phyloP scores from a whole-genome alignment of 805 yeast genomes.

The Kodamaea nitidulidarum region DNA sequence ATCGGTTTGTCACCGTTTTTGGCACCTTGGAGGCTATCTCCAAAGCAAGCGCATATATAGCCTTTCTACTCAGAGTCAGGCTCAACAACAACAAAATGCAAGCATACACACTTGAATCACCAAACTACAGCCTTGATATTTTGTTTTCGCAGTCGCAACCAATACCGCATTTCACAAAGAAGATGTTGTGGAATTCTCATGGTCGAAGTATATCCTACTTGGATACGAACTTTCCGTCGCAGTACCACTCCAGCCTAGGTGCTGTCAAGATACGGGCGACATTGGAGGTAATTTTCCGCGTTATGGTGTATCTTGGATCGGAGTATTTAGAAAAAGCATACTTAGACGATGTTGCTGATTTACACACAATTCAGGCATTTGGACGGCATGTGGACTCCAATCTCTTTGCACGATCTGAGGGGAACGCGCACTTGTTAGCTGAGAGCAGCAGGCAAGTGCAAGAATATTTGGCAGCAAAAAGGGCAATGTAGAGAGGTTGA shows the following conservation, averaged over 20 bases:
- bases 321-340: conserved; percentile 8
- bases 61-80: conserved; percentile 23
- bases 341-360: conserved; percentile 8
- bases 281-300: conserved; percentile 6
- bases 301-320: conserved; percentile 6
- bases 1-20: conserved; percentile 26
- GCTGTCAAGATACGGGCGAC: conserved; percentile 6
- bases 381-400: conserved; percentile 12
- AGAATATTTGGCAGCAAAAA: background rate
- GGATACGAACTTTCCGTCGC: conserved; percentile 4
- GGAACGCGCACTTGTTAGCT: conserved; percentile 3
- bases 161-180: background rate
- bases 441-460: conserved; percentile 5
- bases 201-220: conserved; percentile 4
- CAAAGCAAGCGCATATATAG: conserved; percentile 23
- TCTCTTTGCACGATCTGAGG: conserved; percentile 9
- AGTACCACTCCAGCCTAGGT: conserved; percentile 4
- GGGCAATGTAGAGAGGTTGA: background rate
- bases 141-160: conserved; percentile 6
- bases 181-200: background rate
- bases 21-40: conserved; percentile 23
- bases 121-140: conserved; percentile 20
- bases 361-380: conserved; percentile 7
- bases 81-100: conserved; percentile 24
- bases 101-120: conserved; percentile 30